phyloP scores from a whole-genome alignment of 495 filamentous ascomycete species.

The Aspergillus campestris region DNA sequence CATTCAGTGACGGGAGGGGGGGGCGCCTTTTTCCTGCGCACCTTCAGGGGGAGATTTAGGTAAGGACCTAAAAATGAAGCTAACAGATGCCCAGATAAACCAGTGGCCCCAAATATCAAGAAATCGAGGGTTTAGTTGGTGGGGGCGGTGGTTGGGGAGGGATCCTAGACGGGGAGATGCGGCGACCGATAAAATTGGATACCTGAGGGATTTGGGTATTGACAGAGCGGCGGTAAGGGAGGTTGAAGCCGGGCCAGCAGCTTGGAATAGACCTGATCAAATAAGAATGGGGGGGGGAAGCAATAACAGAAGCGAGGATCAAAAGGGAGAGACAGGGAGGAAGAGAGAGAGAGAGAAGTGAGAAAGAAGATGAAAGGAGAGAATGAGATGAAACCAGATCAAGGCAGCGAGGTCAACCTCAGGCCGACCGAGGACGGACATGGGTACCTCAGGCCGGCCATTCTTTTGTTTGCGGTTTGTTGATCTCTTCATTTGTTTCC shows the following conservation, averaged over 20 bases:
- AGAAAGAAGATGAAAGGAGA: constrained; percentile 6
- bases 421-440: constrained; percentile 1
- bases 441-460: too few species aligned
- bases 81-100: constrained; percentile 1
- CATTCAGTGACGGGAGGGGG: constrained; percentile 11
- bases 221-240: neutral
- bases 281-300: neutral
- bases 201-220: neutral
- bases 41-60: constrained; percentile 11
- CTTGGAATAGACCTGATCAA: neutral
- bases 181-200: neutral
- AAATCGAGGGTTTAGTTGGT: neutral
- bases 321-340: neutral
- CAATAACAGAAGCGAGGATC: neutral
- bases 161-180: neutral
- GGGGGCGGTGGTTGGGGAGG: neutral
- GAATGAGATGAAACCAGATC: neutral
- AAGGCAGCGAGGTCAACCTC: neutral
- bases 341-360: constrained; percentile 4
- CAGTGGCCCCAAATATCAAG: neutral
- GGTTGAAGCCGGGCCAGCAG: constrained; percentile 11
- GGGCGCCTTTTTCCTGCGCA: constrained; percentile 6
- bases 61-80: constrained; percentile 8
- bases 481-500: too few species aligned
- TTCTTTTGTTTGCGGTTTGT: too few species aligned